phyloP scores from a whole-genome alignment of 2,329 filamentous ascomycete species.

The Colletotrichum tofieldiae region DNA sequence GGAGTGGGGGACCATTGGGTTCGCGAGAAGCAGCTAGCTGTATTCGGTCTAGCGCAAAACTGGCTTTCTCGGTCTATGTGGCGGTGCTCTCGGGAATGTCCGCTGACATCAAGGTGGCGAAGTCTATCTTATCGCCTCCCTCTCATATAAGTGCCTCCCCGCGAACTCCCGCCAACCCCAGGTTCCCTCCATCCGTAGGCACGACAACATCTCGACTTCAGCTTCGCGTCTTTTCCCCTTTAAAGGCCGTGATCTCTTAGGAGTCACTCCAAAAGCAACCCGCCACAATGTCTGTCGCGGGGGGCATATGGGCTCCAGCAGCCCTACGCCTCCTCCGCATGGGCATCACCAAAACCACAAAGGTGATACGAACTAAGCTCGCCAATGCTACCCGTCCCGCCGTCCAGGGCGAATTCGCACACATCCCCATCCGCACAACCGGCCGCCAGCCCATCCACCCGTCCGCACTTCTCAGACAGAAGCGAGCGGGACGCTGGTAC shows the following conservation, averaged over 20 bases:
- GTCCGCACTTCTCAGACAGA: constrained; percentile 64
- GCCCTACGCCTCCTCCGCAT: constrained; percentile 69
- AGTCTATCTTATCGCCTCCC: constrained; percentile 42
- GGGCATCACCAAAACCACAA: constrained; percentile 66
- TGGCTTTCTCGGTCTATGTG: constrained; percentile 51
- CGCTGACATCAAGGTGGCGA: constrained; percentile 47
- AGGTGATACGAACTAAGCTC: constrained; percentile 67
- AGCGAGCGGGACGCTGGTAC: constrained; percentile 64
- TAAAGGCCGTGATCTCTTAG: constrained; percentile 31
- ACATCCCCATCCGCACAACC: constrained; percentile 60
- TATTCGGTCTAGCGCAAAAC: constrained; percentile 34
- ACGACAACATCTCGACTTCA: constrained; percentile 1
- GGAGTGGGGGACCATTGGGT: constrained; percentile 17
- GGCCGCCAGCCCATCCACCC: constrained; percentile 69
- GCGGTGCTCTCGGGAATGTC: constrained; percentile 51
- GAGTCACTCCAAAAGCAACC: constrained; percentile 41
- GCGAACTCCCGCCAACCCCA: constrained; percentile 38
- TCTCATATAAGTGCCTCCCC: constrained; percentile 45
- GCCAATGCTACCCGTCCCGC: constrained; percentile 59
- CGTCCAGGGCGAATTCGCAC: constrained; percentile 63
- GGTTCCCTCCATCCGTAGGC: not conserved
- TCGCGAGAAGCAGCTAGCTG: constrained; percentile 47
- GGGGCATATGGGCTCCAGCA: constrained; percentile 71
- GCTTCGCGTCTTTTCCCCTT: constrained; percentile 5
- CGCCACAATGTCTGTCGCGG: constrained; percentile 68